Evolutionary conservation across 768 basidiomycete genomes (phyloP), one percentile per base, ranked within the genome.

Genomic region (Calocybe cyanea): DNA sequence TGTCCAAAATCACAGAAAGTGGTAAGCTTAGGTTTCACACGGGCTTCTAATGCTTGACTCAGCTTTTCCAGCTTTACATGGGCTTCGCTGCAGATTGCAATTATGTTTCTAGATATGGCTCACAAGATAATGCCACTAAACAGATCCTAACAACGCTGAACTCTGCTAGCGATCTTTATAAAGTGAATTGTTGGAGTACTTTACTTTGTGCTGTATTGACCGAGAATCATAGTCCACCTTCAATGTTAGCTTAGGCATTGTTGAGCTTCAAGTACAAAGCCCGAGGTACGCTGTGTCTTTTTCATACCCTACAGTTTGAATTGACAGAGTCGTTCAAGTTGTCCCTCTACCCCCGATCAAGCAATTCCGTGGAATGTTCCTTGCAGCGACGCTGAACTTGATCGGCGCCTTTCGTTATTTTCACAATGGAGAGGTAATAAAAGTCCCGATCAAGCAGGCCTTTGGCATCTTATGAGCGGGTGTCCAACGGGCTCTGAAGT

Each of bases 401-500:
- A 90, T 61, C 63, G 73, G 33, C 78, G 91, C 4, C 71, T 93
- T 20, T 89, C 87, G 13, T 62, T 80, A 2, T 92, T 95, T 64
- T 87, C 85, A 4, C 68, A 80, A 49, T 95, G 91, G 91, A 72
- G 92, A 47, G 90, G 89, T 0, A 57, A 66, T 35, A 83, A 83
- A 54, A 78, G 83, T 6, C 63, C 72, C n/a, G 89, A 92, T 59
- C 77, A 80, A 14, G 80, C 77, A 17, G 92, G 91, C 2, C 71
- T 95, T 23, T 93, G 90, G 87, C 91, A 92, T 67, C 69, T 93
- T 10, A 86, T 93, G 83, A 89, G 85, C 52, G 82, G 81, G 19
- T 90, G 88, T 54, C 80, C 84, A 3, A 83, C 85, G 7, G 86
- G 86, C n/a, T 75, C 79, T 8, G 87, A 90, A 64, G 81, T 85